A percentile compares a stretch with the other conserved stretches of the same genome.
phyloP scores from a whole-genome alignment of 345 rosid genomes.

The Hirschfeldia incana region DNA sequence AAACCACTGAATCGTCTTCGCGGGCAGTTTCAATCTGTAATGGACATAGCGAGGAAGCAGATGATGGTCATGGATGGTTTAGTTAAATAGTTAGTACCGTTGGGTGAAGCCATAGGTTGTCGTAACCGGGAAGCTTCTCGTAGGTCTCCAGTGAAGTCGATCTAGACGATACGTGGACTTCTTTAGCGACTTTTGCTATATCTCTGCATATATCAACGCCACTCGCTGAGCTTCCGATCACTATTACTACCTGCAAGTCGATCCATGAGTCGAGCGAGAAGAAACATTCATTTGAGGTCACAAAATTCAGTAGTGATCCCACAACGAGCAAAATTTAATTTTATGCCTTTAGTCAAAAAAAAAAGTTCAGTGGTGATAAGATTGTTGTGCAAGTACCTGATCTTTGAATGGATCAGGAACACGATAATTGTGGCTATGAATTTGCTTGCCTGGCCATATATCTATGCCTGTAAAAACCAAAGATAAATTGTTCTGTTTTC shows the following conservation, averaged over 20 bases:
- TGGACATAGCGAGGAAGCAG: not conserved
- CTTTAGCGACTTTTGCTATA: conserved; percentile 68
- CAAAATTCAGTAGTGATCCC: not conserved
- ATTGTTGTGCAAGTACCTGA: conserved; percentile 46
- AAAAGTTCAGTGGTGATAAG: not conserved
- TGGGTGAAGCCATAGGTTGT: conserved; percentile 79
- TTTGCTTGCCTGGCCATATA: conserved; percentile 88
- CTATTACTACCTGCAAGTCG: conserved; percentile 56
- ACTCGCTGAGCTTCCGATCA: conserved; percentile 76
- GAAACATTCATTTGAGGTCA: not conserved
- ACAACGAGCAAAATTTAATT: too few relatives aligned
- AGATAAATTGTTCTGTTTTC: not conserved
- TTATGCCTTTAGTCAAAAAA: too few relatives aligned
- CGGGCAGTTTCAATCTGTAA: conserved; percentile 63
- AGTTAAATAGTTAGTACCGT: conserved; percentile 49
- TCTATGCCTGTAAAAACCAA: conserved; percentile 31
- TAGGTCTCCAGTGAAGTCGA: conserved; percentile 53
- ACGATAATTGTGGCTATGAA: conserved; percentile 89
- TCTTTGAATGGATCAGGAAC: conserved; percentile 59
- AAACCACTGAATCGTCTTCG: conserved; percentile 64
- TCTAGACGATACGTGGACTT: conserved; percentile 78
- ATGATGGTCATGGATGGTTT: not conserved
- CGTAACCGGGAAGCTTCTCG: conserved; percentile 51
- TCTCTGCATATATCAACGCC: conserved; percentile 76
- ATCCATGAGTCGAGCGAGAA: conserved; percentile 4